Evolutionary conservation across 352 stramenopile species (phyloP).

Genomic region (Halophytophthora batemanensis): DNA sequence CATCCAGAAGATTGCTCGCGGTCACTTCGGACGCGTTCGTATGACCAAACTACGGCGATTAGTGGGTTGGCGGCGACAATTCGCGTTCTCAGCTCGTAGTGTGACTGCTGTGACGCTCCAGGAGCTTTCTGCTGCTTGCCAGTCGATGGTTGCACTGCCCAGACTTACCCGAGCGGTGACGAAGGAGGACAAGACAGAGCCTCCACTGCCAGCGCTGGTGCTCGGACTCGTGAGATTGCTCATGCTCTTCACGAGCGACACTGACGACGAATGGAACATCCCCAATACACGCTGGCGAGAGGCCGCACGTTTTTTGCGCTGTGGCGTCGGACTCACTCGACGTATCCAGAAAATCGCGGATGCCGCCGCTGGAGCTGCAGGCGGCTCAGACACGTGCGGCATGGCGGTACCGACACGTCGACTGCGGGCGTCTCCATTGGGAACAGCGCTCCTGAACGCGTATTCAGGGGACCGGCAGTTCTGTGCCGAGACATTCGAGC

Average conservation of each 20-base stretch:
- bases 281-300: conserved; percentile 61
- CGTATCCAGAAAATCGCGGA: conserved; percentile 53
- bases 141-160: conserved; percentile 47
- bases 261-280: conserved; percentile 50
- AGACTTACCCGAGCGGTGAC: conserved; percentile 8
- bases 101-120: conserved; percentile 31
- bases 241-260: conserved; percentile 62
- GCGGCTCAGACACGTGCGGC: conserved; percentile 12
- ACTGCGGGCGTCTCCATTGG: conserved; percentile 37
- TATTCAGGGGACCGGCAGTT: conserved; percentile 54
- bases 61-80: conserved; percentile 24
- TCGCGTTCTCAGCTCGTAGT: conserved; percentile 18
- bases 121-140: conserved; percentile 54
- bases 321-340: conserved; percentile 39
- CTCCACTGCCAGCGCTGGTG: conserved; percentile 45
- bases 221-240: conserved; percentile 70
- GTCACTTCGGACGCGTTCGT: conserved; percentile 49
- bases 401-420: conserved; percentile 24
- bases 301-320: conserved; percentile 49
- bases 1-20: conserved; percentile 58
- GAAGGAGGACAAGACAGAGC: conserved; percentile 4
- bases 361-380: conserved; percentile 27
- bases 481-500: conserved; percentile 39
- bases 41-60: conserved; percentile 58
- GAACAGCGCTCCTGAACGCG: conserved; percentile 37